Conservation (phyloP, 441 rosid genomes). For the Metrosideros polymorpha region DNA sequence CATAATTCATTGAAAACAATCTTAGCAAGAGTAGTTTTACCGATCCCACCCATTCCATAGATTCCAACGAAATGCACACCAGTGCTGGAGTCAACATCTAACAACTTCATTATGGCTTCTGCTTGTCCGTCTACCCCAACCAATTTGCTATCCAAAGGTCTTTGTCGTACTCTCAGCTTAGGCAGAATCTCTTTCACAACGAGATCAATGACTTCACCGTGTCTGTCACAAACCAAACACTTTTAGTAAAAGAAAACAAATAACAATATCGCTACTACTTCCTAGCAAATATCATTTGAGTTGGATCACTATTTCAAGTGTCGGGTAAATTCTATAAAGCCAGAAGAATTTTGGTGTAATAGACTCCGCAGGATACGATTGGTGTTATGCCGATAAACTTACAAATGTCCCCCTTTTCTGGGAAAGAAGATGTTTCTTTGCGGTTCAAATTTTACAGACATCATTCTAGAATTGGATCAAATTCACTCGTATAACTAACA, state of each 20-base stretch:
- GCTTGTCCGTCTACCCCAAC: neutral
- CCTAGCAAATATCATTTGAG: neutral
- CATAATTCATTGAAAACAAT: neutral
- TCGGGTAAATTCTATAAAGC: neutral
- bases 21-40: neutral
- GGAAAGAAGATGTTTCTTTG: neutral
- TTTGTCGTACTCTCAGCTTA: neutral
- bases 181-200: fast-evolving
- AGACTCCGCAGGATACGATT: neutral
- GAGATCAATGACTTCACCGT: neutral
- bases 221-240: neutral
- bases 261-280: neutral
- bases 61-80: neutral
- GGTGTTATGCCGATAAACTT: neutral
- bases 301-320: neutral
- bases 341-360: neutral
- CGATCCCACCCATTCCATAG: neutral
- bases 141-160: neutral
- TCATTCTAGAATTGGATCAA: neutral
- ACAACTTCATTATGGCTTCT: neutral
- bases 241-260: neutral
- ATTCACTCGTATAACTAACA: neutral
- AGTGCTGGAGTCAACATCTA: neutral
- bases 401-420: neutral
- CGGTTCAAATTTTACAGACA: neutral